Percentiles rank a stretch among this genome's conserved stretches.
Conservation (phyloP, 2,329 filamentous ascomycete species). For the Botrytis sinoallii region DNA sequence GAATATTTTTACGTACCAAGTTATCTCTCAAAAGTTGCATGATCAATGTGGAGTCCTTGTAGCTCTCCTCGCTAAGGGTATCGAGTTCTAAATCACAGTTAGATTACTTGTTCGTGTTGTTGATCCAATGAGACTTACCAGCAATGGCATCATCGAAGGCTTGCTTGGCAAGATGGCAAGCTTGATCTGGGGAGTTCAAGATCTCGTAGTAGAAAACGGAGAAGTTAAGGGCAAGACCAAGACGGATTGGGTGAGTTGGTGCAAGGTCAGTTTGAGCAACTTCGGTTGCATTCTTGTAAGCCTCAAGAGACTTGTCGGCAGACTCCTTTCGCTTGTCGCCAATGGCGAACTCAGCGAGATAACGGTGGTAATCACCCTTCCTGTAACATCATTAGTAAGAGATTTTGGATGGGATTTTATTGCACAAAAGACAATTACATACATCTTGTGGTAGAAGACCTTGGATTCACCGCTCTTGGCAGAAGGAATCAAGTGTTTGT, state of each 20-base stretch:
- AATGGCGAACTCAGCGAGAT: slow-evolving; percentile 93
- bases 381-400: slow-evolving; percentile 46
- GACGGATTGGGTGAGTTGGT: slow-evolving; percentile 95
- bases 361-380: slow-evolving; percentile 99
- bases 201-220: slow-evolving; percentile 99
- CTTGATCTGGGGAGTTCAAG: slow-evolving; percentile 93
- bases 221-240: slow-evolving; percentile 97
- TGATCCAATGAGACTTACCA: slow-evolving; percentile 46
- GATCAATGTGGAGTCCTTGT: slow-evolving; percentile 98
- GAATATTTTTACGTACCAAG: slow-evolving; percentile 46
- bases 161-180: slow-evolving; percentile 98
- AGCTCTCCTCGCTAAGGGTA: slow-evolving; percentile 95
- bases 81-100: slow-evolving; percentile 64
- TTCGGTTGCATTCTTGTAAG: slow-evolving; percentile 98
- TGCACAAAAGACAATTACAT: slow-evolving; percentile 38
- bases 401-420: not conserved
- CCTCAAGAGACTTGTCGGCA: slow-evolving; percentile 90
- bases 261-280: slow-evolving; percentile 97
- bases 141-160: slow-evolving; percentile 99
- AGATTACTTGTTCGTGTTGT: slow-evolving; percentile 11
- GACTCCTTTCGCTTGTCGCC: slow-evolving; percentile 94
- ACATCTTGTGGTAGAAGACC: slow-evolving; percentile 99
- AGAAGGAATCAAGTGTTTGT: slow-evolving; percentile 89
- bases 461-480: slow-evolving; percentile 96
- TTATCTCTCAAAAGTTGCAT: slow-evolving; percentile 99